Evolutionary conservation across 306 rosid species (phyloP), one percentile per base, ranked within the genome.

Genomic region (Abrus precatorius): DNA sequence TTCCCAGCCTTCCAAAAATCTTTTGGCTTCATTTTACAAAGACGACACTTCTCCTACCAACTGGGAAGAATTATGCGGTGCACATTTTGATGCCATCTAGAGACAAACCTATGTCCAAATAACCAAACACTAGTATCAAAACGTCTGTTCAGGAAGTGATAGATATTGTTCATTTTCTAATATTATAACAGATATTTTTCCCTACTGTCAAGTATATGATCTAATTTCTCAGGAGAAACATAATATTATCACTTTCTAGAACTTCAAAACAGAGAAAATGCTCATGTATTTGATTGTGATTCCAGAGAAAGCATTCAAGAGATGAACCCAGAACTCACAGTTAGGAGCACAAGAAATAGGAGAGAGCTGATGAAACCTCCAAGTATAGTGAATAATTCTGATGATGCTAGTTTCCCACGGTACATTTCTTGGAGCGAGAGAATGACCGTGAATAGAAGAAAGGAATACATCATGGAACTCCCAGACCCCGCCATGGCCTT

Each of bases 401-500:
- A 82, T 1, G 97, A 96, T 1, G 99, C 98, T 73, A 96, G 81
- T 79, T 90, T 92, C 82, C 85, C 95, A 74, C 99, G 91, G 80
- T 93, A 93, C 93, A 96, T 87, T 84, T 92, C 94, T 91, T 93
- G 98, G 80, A 96, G 98, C 1, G 99, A 96, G 74, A 96, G 97
- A 78, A 89, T 91, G 56, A 96, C 97, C 28, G 69, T 85, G 84
- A 96, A 96, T 41, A 96, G 84, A 85, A 96, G 98, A 82, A 90
- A 79, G 30, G 99, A 96, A 87, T 92, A 93, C 55, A 86, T 69
- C 99, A 96, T 96, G 57, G 99, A 96, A 82, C 97, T 92, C 79
- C 94, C 91, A 0, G 97, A 75, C 69, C 92, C 92, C 80, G 97
- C 98, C 99, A 96, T 96, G 79, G 80, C 71, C 84, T 91, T 86